Evolutionary conservation across 1,284 basidiomycete genomes (phyloP).

Genomic region (Porodaedalea pini): DNA sequence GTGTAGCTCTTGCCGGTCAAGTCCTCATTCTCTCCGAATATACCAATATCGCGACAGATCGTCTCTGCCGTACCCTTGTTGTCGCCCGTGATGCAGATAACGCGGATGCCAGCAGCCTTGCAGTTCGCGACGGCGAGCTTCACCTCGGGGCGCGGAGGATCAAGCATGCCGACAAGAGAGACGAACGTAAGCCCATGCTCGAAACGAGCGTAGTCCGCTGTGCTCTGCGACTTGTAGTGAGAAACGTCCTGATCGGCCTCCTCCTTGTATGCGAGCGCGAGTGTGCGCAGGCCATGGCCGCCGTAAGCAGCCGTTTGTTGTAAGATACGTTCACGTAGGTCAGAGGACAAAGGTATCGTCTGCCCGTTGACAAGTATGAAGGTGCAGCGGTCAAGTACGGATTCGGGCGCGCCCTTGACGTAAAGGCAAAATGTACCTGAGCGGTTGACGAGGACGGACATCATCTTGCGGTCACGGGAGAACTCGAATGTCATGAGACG

Average conservation of each 20-base stretch:
- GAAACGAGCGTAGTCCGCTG: conserved; percentile 82
- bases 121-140: conserved; percentile 85
- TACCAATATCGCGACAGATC: conserved; percentile 94
- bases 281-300: conserved; percentile 79
- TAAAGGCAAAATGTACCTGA: conserved; percentile 66
- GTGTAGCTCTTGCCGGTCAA: conserved; percentile 91
- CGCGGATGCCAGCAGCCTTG: conserved; percentile 89
- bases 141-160: conserved; percentile 96
- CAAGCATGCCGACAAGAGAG: conserved; percentile 95
- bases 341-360: conserved; percentile 57
- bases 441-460: conserved; percentile 84
- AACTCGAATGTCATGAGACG: conserved; percentile 95
- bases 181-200: conserved; percentile 92
- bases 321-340: conserved; percentile 62
- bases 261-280: conserved; percentile 88
- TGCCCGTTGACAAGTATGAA: conserved; percentile 69
- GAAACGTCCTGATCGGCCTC: conserved; percentile 72
- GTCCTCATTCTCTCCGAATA: conserved; percentile 82
- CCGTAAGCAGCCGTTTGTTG: conserved; percentile 74
- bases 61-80: conserved; percentile 98
- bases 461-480: conserved; percentile 97
- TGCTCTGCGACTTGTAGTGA: conserved; percentile 77
- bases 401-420: conserved; percentile 96
- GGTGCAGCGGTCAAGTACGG: conserved; percentile 86
- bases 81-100: conserved; percentile 98